A percentile compares a stretch with the other conserved stretches of the same genome.
These are phyloP conservation scores for Colletotrichum spinosum DNA, from an alignment of 2,329 filamentous ascomycete species.

Conservation along the genomic window DNA sequence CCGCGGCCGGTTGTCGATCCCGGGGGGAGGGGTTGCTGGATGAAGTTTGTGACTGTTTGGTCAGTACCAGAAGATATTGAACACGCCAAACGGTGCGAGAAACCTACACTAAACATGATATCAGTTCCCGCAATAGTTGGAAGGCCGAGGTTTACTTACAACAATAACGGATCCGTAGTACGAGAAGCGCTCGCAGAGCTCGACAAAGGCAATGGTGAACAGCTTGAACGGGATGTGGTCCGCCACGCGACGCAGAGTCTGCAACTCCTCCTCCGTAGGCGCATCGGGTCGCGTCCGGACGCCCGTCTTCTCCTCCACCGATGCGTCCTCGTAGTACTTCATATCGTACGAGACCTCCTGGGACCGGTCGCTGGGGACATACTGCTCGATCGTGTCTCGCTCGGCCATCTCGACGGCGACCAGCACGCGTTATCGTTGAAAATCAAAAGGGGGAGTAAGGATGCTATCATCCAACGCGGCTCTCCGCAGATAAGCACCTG, in stretches of 20 bases:
- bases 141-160: constrained; percentile 59
- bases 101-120: constrained; percentile 23
- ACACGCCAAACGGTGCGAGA: no score
- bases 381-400: constrained; percentile 49
- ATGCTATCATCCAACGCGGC: background rate
- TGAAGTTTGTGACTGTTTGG: constrained; percentile 67
- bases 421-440: constrained; percentile 1
- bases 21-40: constrained; percentile 66
- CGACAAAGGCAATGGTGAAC: constrained; percentile 74
- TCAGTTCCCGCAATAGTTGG: background rate
- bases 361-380: constrained; percentile 46
- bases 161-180: constrained; percentile 77
- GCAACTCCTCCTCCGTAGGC: constrained; percentile 64
- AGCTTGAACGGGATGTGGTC: constrained; percentile 69
- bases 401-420: constrained; percentile 42
- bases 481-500: background rate
- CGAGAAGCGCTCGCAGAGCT: constrained; percentile 78
- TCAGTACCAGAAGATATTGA: background rate
- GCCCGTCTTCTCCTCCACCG: constrained; percentile 46
- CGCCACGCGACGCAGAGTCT: constrained; percentile 64
- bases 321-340: constrained; percentile 38
- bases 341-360: constrained; percentile 22
- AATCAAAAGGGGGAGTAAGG: background rate
- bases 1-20: constrained; percentile 67
- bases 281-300: constrained; percentile 39